Evolutionary conservation across 2,329 filamentous ascomycete species (phyloP), one percentile per base, ranked within the genome.

Genomic region (Allantophomopsis cytisporea): DNA sequence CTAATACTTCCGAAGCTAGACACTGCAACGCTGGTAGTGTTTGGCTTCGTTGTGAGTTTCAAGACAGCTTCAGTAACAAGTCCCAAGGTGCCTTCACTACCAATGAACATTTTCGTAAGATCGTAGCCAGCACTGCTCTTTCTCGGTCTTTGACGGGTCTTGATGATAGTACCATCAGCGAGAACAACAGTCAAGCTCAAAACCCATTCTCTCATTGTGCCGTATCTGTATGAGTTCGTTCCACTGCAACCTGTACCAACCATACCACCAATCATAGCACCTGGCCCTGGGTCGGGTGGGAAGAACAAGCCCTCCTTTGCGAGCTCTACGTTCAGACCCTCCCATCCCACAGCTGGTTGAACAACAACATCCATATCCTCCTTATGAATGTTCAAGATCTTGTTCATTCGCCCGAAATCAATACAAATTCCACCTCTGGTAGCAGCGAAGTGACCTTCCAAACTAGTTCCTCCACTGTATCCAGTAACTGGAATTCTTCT

Each of bases 151-250:
- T 93, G 86, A 45, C 83, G 72, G 10, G 88, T 95, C 66, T 88
- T 89, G 62, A 95, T 80, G 38, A 94, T 62, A 1, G 87, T 94
- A 37, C 87, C 87, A 58, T 94, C 88, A 14, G 87, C 87, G 51
- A 94, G 69, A 10, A 94, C 87, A 4, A 94, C 84, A 0, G 87
- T 94, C 48, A 94, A 62, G 39, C 75, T 82, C 16, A 94, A 63
- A 11, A 94, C 88, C 87, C 87, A 94, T 56, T 94, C 87, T 45
- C 84, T 79, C 86, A 94, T 94, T 2, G 87, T 94, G 45, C 87
- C 88, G 58, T 94, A 94, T 42, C 87, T 73, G 63, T 93, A 94
- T 13, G 87, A 80, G 57, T 94, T 94, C 12, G 87, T 94, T 43
- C 87, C 87, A 53, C 69, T 74, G 62, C 70, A 75, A 30, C 72